Percentiles rank a stretch among this genome's conserved stretches.
These are phyloP conservation scores for Vicia faba DNA, from an alignment of 306 rosid species.

Conservation along the genomic window DNA sequence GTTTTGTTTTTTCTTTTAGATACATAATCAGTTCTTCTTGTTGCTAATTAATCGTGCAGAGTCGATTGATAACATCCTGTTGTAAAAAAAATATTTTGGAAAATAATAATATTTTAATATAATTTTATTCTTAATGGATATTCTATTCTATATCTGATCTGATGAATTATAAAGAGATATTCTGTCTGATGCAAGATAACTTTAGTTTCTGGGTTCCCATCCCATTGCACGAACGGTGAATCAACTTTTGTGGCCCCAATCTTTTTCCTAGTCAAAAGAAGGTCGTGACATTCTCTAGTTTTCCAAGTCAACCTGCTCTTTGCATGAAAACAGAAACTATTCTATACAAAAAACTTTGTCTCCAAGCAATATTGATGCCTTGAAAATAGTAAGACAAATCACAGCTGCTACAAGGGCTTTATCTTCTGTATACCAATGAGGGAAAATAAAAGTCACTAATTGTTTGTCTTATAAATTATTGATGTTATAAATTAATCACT, in stretches of 20 bases:
- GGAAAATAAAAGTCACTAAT: no score
- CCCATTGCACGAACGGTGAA: constrained; percentile 47
- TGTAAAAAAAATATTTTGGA: neutral
- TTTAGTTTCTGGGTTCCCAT: constrained; percentile 39
- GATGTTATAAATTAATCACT: no score
- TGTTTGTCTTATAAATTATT: no score
- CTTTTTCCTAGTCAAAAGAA: constrained; percentile 42
- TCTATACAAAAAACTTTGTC: constrained; percentile 17
- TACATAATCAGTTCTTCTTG: no score
- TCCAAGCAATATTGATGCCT: no score
- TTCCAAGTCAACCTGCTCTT: constrained; percentile 47
- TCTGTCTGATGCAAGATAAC: constrained; percentile 32
- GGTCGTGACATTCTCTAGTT: constrained; percentile 49
- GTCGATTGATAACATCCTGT: no score
- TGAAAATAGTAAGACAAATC: constrained; percentile 31
- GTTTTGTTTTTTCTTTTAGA: no score
- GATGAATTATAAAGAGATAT: constrained; percentile 38
- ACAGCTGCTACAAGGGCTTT: constrained; percentile 22
- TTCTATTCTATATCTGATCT: constrained; percentile 2
- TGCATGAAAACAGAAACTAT: constrained; percentile 21
- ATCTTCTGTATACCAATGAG: constrained; percentile 18
- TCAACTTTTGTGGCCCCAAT: constrained; percentile 36
- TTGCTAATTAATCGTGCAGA: no score
- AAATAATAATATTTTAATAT: neutral
- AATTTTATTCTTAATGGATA: neutral